Conservation (phyloP, 108 stramenopile species). For the Cyclotella cryptica region DNA sequence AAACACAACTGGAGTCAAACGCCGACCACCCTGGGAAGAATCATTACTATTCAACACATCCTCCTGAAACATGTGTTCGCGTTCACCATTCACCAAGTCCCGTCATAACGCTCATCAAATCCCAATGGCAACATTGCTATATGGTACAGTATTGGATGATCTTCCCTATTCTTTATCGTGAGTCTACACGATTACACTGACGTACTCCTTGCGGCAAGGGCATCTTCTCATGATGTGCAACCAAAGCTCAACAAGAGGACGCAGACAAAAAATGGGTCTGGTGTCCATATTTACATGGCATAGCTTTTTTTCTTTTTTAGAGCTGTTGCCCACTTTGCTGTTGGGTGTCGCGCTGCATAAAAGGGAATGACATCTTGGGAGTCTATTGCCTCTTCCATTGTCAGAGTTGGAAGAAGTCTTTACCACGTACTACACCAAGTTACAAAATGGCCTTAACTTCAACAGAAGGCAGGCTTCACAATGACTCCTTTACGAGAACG, state of each 20-base stretch:
- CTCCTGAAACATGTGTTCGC: constrained; percentile 37
- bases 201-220: constrained; percentile 26
- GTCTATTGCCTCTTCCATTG: too few species aligned
- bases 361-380: too few species aligned
- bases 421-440: too few species aligned
- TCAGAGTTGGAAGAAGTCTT: too few species aligned
- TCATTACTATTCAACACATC: constrained; percentile 5
- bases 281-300: too few species aligned
- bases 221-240: constrained; percentile 1
- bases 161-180: constrained; percentile 65
- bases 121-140: constrained; percentile 50
- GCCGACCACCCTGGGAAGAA: neutral
- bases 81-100: constrained; percentile 43
- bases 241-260: neutral
- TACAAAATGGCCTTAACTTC: too few species aligned
- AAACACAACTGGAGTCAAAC: constrained; percentile 43
- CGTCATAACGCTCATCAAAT: constrained; percentile 63
- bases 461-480: too few species aligned
- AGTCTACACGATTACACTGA: constrained; percentile 55
- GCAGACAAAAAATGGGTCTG: too few species aligned
- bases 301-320: too few species aligned
- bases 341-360: too few species aligned
- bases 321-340: too few species aligned
- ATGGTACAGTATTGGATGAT: constrained; percentile 57
- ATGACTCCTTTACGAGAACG: too few species aligned